Base-by-base conservation (phyloP, 352 stramenopile genomes). In the Plasmopara viticola region DNA sequence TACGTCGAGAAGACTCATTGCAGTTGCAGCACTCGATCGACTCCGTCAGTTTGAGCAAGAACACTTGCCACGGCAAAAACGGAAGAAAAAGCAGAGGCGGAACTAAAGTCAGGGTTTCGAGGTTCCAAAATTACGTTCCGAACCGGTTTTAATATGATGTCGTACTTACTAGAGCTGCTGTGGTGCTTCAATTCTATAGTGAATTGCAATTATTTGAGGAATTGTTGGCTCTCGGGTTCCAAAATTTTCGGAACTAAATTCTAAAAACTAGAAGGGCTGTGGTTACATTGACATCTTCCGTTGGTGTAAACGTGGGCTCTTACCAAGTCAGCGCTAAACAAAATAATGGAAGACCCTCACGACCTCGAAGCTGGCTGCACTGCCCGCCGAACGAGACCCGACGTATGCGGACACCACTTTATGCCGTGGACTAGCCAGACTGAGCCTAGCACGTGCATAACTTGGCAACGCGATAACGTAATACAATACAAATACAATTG, bases 21-120 rank as follows among this genome's bases (percentile, higher is more conserved):
- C 41, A 53, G 20, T 44, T 42, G 45, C 37, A 18, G 49, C 43
- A 43, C 45, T 64, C 38, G 37, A 64, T 56, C 56, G 43, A 43
- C 59, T 63, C 33, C 40, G 31, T 18, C 58, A 57, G 55, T 46
- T 68, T 48, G 54, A 64, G 46, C 54, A 58, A 62, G 28, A 59
- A 56, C 54, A 65, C 39, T 60, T 64, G 33, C 47, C 54, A 48
- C 25, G 29, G 41, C 41, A 52, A 49, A 48, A 56, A 31, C 28
- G 25, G 31, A 49, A 52, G 31, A 53, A 46, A 51, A 57, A 51
- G 41, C 20, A 45, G 30, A 50, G 30, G 41, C 17, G 20, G 10
- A 57, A n/a, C n/a, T n/a, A n/a, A 31, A 41, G 10, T 20, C 20
- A 9, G 9, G 28, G 14, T 25, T 44, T 2, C 37, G 14, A 12